These are phyloP conservation scores for Alternaria brassicicola DNA, from an alignment of 2,329 filamentous ascomycete genomes.

Conservation along the genomic window DNA sequence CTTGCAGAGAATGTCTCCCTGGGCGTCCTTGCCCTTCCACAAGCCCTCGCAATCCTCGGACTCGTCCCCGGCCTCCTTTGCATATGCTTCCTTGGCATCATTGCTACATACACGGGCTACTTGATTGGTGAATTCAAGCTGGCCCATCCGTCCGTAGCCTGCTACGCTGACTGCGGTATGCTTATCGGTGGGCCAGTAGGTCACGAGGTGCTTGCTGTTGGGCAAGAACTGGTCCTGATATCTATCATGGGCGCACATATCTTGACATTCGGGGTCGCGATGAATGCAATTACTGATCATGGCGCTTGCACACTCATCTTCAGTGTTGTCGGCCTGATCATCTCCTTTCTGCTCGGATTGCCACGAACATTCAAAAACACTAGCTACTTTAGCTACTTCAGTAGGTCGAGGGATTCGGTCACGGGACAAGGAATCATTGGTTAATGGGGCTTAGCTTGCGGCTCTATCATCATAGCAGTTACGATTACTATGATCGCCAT, in stretches of 20 bases:
- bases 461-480: slow-evolving; percentile 68
- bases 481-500: slow-evolving; percentile 71
- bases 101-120: slow-evolving; percentile 67
- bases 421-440: slow-evolving; percentile 12
- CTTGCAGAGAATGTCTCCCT: slow-evolving; percentile 65
- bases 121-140: slow-evolving; percentile 66
- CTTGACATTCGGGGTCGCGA: slow-evolving; percentile 71
- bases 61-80: slow-evolving; percentile 62
- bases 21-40: slow-evolving; percentile 62
- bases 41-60: slow-evolving; percentile 59
- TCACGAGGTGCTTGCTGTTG: slow-evolving; percentile 66
- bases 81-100: slow-evolving; percentile 58
- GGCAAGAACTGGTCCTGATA: slow-evolving; percentile 67
- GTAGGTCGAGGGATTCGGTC: slow-evolving; percentile 40
- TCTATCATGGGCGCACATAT: slow-evolving; percentile 76
- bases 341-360: slow-evolving; percentile 65
- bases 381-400: slow-evolving; percentile 66
- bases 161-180: slow-evolving; percentile 71
- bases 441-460: slow-evolving; percentile 56
- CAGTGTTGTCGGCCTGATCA: slow-evolving; percentile 62
- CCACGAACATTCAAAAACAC: slow-evolving; percentile 68
- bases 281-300: slow-evolving; percentile 68
- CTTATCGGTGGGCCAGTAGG: slow-evolving; percentile 66
- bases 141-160: slow-evolving; percentile 63
- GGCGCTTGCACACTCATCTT: slow-evolving; percentile 69